Evolutionary conservation across 1,139 yeast species (phyloP), one percentile per base, ranked within the genome.

Genomic region (Taphrina wiesneri): DNA sequence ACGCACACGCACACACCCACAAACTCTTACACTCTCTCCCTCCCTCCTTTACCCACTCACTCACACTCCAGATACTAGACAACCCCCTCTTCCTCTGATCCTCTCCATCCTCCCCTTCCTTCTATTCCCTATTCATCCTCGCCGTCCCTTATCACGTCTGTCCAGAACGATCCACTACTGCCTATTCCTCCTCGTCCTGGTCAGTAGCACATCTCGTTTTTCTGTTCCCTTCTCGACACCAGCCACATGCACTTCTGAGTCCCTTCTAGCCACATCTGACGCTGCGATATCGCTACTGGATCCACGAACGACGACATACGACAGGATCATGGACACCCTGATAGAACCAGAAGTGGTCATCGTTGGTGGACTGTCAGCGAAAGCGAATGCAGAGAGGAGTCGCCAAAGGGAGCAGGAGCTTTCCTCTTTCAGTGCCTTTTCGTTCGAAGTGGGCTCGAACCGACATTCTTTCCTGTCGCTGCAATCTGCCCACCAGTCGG

Each of bases 281-380:
- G 9, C 34, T 30, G 34, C 34, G 34, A 30, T 30, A 30, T 30
- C 34, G 11, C n/a, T n/a, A 30, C 9, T 30, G 34, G 9, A 30
- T 6, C 9, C 34, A 7, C 43, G n/a, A 39, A n/a, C 15, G 17
- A 39, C 17, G 17, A 39, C 19, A 39, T n/a, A 39, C 19, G n/a
- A 45, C 28, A 45, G 13, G 2, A 11, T n/a, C 7, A 21, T 23
- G 28, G 49, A 45, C 49, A 28, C 17, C 28, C 49, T 45, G 23
- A 30, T 49, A 6, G 36, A 9, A 13, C 54, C 54, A 49, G 54
- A 49, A 39, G 54, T 49, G 54, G 36, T 49, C 23, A 28, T 49
- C 23, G 54, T 49, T n/a, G 54, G 54, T 11, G 54, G 54, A 45
- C 25, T 45, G 4, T 21, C 28, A 2, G 13, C 49, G 9, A 7